Conservation (phyloP, 192 early-diverging fungal species). For the Phycomyces nitens region DNA sequence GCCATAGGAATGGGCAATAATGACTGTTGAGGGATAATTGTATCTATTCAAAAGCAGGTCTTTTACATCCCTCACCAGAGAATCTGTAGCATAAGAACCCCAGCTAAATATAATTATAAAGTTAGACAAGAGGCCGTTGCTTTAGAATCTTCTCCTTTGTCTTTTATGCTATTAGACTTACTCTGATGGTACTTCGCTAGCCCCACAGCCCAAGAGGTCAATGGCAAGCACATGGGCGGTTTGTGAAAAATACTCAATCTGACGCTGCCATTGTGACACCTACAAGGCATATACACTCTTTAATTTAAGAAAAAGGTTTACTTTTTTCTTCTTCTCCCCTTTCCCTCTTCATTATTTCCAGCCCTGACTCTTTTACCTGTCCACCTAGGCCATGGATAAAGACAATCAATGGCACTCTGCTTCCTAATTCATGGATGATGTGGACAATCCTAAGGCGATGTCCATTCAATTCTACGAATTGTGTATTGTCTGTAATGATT, state of each 20-base stretch:
- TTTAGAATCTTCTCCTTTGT: neutral
- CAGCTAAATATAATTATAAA: conserved; percentile 29
- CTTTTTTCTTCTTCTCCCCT: neutral
- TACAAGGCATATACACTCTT: conserved; percentile 20
- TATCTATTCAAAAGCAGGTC: conserved; percentile 41
- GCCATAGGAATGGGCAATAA: conserved; percentile 57
- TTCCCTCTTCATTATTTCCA: neutral
- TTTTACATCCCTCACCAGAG: conserved; percentile 43
- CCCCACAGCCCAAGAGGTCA: conserved; percentile 53
- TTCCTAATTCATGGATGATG: conserved; percentile 50
- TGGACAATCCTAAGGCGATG: conserved; percentile 49
- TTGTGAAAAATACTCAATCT: conserved; percentile 52
- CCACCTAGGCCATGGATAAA: conserved; percentile 60
- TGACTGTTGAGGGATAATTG: conserved; percentile 42
- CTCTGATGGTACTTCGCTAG: conserved; percentile 48
- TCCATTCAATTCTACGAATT: conserved; percentile 45
- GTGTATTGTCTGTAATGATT: conserved; percentile 37
- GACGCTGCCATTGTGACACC: conserved; percentile 52
- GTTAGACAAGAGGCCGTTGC: neutral
- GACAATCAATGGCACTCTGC: conserved; percentile 50
- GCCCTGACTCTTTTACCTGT: conserved; percentile 38
- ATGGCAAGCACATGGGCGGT: conserved; percentile 51
- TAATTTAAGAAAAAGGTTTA: conserved; percentile 1
- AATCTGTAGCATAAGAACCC: conserved; percentile 43
- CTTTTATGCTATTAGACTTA: conserved; percentile 13